These are phyloP conservation scores for Tetragonia tetragonoides DNA, from an alignment of 148 eudicot species.

Conservation along the genomic window DNA sequence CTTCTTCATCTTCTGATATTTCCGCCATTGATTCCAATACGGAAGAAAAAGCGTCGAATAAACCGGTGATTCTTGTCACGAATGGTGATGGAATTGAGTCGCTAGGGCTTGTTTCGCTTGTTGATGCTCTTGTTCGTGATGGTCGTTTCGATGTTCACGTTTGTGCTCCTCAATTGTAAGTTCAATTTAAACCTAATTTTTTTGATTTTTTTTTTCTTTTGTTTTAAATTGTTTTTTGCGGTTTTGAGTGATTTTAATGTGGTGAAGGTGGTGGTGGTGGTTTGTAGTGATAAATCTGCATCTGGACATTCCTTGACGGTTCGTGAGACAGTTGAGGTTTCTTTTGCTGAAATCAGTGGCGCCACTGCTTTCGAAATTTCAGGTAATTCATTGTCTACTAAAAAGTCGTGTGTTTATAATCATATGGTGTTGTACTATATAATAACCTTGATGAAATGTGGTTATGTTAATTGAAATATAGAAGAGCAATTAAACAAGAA, in stretches of 20 bases:
- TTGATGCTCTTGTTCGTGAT: conserved; percentile 55
- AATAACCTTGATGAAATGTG: too few relatives aligned
- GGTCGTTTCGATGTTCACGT: conserved; percentile 62
- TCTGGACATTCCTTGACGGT: conserved; percentile 83
- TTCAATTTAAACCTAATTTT: not conserved
- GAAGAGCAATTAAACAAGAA: too few relatives aligned
- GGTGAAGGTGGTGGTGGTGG: not conserved
- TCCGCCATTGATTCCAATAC: conserved; percentile 11
- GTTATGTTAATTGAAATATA: not conserved
- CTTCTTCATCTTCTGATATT: conserved; percentile 7
- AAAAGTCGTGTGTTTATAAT: too few relatives aligned
- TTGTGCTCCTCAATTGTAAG: conserved; percentile 91
- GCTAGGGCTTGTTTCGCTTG: conserved; percentile 56
- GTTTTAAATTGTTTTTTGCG: not conserved
- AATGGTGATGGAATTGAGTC: conserved; percentile 86
- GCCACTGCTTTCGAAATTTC: conserved; percentile 84
- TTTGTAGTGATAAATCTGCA: conserved; percentile 74
- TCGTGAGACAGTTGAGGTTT: conserved; percentile 72
- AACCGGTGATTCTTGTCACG: conserved; percentile 67
- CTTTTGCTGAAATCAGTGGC: conserved; percentile 60
- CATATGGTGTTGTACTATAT: too few relatives aligned
- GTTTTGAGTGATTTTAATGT: conserved; percentile 1
- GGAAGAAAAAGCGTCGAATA: conserved; percentile 28
- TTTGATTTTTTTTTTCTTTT: not conserved
- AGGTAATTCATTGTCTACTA: conserved; percentile 39